Conservation (phyloP, 768 basidiomycete genomes). For the Kwoniella pini region DNA sequence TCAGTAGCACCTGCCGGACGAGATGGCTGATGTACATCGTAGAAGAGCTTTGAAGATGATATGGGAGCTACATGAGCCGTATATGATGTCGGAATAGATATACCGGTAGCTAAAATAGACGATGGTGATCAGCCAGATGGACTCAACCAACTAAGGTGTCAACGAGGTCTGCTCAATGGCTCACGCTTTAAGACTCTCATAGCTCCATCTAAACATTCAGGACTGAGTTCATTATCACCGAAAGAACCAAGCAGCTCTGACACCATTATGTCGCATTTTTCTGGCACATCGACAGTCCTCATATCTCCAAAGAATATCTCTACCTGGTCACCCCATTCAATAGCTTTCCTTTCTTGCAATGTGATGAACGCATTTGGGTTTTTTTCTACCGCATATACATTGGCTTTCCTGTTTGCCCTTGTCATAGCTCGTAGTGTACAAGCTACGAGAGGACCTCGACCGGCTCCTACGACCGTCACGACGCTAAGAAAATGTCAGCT, state of each 20-base stretch:
- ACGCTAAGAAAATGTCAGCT: constrained; percentile 59
- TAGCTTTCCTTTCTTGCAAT: constrained; percentile 75
- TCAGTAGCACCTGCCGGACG: constrained; percentile 67
- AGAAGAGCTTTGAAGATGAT: constrained; percentile 88
- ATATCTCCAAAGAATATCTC: constrained; percentile 91
- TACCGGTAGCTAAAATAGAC: constrained; percentile 77
- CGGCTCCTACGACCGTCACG: constrained; percentile 91
- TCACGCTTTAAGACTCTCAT: constrained; percentile 87
- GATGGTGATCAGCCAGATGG: too few relatives aligned
- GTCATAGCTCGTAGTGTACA: constrained; percentile 76
- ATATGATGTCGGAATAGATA: constrained; percentile 95
- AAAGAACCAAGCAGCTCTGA: constrained; percentile 96
- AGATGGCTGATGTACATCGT: constrained; percentile 67
- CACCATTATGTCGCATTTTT: constrained; percentile 87
- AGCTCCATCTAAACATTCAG: constrained; percentile 96
- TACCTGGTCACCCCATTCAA: constrained; percentile 81
- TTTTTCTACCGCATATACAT: constrained; percentile 89
- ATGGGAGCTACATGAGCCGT: constrained; percentile 91
- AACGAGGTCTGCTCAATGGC: constrained; percentile 40
- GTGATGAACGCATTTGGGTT: constrained; percentile 88
- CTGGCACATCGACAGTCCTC: constrained; percentile 77
- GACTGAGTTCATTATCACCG: constrained; percentile 97
- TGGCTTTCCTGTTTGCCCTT: constrained; percentile 65
- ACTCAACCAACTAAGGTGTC: too few relatives aligned
- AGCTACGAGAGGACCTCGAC: constrained; percentile 87